A percentile compares a stretch with the other conserved stretches of the same genome.
These are phyloP conservation scores for Hamigera avellanea DNA, from an alignment of 495 filamentous ascomycete species.

Conservation along the genomic window DNA sequence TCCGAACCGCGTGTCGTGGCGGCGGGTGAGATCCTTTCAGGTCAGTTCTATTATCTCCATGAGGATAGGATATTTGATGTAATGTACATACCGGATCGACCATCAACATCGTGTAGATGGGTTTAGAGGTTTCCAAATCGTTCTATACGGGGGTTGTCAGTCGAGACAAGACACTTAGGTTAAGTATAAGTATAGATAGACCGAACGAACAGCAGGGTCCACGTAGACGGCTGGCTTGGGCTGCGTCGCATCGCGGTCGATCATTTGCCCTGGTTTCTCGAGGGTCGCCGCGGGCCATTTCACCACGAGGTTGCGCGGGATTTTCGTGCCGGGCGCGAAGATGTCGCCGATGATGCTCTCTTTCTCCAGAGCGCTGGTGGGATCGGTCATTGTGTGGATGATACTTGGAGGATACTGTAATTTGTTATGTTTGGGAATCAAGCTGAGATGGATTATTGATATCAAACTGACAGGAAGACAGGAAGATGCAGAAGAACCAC, in stretches of 20 bases:
- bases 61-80: too few species aligned
- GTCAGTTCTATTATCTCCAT: too few species aligned
- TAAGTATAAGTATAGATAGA: too few species aligned
- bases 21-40: slow-evolving; percentile 2
- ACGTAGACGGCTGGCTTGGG: slow-evolving; percentile 2
- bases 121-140: neutral
- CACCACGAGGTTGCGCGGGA: slow-evolving; percentile 1
- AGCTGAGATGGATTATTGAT: too few species aligned
- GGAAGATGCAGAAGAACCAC: too few species aligned
- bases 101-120: slow-evolving; percentile 2
- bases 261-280: slow-evolving; percentile 1
- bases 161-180: too few species aligned
- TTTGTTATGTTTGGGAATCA: too few species aligned
- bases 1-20: slow-evolving; percentile 4
- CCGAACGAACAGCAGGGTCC: slow-evolving; percentile 2
- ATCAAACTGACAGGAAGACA: too few species aligned
- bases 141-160: too few species aligned
- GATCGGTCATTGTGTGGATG: slow-evolving; percentile 2
- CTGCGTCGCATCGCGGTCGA: slow-evolving; percentile 2
- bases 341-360: slow-evolving; percentile 4
- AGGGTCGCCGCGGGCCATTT: neutral
- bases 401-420: too few species aligned
- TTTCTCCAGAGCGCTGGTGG: slow-evolving; percentile 1
- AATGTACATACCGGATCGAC: slow-evolving; percentile 4
- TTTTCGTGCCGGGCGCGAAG: slow-evolving; percentile 1